Evolutionary conservation across 306 rosid genomes (phyloP), one percentile per base, ranked within the genome.

Genomic region (Purshia tridentata): DNA sequence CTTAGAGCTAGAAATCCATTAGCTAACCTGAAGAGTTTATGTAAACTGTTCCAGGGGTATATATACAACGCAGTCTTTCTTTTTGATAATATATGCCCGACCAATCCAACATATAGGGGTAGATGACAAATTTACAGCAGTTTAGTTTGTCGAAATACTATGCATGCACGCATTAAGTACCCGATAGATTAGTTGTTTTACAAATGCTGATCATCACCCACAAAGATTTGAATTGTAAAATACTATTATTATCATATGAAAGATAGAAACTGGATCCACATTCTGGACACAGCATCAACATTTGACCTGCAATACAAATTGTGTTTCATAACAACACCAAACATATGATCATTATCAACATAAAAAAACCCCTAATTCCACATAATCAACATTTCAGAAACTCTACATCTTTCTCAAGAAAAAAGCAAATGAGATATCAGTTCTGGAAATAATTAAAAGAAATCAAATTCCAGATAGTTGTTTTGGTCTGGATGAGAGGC

Each of bases 401-500:
- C 59, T 75, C 78, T 75, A 74, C 83, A 71, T 74, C 77, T 78
- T 79, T 75, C 74, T 68, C 73, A 85, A 84, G 46, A 52, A 65
- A 57, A 60, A 50, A 45, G 58, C 18, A 80, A 74, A 70, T 29
- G 73, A 72, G 77, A 64, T 56, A 47, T 60, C 76, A 63, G 81
- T 77, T 65, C 22, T 19, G 74, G 49, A 67, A 66, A 48, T 72
- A 76, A 61, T 67, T 77, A 85, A 67, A 85, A 85, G 89, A 85
- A 85, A 85, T 85, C 84, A 2, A 85, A 85, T 56, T 85, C 89
- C 72, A 85, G 79, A 70, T 79, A 85, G 63, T 82, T 82, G 72
- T 65, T 85, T 71, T 79, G 82, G 48, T 81, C 86, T 6, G 88
- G 76, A 58, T 40, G 52, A 66, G 78, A 63, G n/a, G 79, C 77